Evolutionary conservation across 257 asterid species (phyloP).

Genomic region (Nicotiana tabacum): DNA sequence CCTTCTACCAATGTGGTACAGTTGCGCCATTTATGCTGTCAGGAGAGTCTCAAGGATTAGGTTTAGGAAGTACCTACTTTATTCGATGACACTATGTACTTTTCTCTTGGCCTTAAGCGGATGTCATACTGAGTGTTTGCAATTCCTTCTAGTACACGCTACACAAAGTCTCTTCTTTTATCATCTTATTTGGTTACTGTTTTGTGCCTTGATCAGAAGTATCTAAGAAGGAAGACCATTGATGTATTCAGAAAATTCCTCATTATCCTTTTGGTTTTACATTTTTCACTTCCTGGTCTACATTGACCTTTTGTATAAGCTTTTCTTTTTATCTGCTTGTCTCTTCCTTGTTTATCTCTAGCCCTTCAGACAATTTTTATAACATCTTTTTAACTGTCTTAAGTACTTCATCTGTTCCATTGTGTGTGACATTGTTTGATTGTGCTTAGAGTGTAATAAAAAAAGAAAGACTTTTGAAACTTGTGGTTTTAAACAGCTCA

Average conservation of each 20-base stretch:
- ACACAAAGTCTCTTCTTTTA: neutral
- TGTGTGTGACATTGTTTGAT: neutral
- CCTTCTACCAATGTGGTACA: neutral
- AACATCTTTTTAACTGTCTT: neutral
- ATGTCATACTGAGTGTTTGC: neutral
- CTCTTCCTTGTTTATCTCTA: neutral
- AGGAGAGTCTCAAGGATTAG: neutral
- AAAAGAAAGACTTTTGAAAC: neutral
- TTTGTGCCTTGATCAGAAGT: neutral
- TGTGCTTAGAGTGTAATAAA: neutral
- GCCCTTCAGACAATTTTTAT: neutral
- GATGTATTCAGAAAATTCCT: neutral
- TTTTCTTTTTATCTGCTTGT: neutral
- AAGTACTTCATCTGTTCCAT: neutral
- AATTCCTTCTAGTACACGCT: neutral
- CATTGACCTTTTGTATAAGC: neutral
- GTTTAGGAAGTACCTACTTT: neutral
- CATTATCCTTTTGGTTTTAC: neutral
- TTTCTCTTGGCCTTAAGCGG: neutral
- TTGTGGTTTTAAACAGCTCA: neutral
- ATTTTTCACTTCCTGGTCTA: neutral
- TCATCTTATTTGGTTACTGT: neutral
- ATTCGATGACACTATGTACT: neutral
- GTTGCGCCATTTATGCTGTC: neutral
- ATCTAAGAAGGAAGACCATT: neutral